Base-by-base conservation (phyloP, 768 basidiomycete genomes). In the Scleroderma citrinum region DNA sequence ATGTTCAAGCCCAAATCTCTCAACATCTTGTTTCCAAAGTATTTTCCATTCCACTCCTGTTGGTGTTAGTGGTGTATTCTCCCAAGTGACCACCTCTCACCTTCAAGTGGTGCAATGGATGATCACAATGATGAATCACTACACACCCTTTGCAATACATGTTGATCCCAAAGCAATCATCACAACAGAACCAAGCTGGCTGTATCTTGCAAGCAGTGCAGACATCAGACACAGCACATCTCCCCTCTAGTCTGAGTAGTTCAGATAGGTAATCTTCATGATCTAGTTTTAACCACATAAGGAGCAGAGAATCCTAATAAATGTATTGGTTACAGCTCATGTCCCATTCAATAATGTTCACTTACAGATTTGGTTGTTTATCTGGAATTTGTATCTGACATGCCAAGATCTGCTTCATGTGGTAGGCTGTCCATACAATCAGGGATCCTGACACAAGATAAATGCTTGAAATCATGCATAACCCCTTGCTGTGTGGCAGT, bases 1-100 rank as follows among this genome's bases (percentile, higher is more conserved):
- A 64, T 37, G 8, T 37, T 36, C 2, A 63, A 40, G 4, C 63
- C 62, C 7, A 59, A 19, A 7, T 50, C 46, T 8, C 8, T 47
- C 20, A 59, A 42, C 1, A 48, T 47, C 14, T 41, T 44, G 14
- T n/a, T 13, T 24, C 32, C 37, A 19, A 58, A 63, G 24, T 30
- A 56, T 1, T 3, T 8, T 2, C 59, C 57, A 23, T 36, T 54
- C 55, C 62, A 63, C 26, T 48, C 13, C 62, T 63, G 44, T 32
- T 17, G 20, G 24, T n/a, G 29, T 17, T 17, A 24, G 20, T 35
- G 3, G n/a, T 5, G 7, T 7, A 23, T 20, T 8, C 13, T 8
- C 16, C 14, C 10, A 17, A 13, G 5, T 11, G 17, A 24, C 6
- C 21, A 16, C 29, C 13, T 17, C 51, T 30, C 26, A 60, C 59